Evolutionary conservation across 73 alveolate species (phyloP), one percentile per base, ranked within the genome.

Genomic region (Symbiodinium natans): DNA sequence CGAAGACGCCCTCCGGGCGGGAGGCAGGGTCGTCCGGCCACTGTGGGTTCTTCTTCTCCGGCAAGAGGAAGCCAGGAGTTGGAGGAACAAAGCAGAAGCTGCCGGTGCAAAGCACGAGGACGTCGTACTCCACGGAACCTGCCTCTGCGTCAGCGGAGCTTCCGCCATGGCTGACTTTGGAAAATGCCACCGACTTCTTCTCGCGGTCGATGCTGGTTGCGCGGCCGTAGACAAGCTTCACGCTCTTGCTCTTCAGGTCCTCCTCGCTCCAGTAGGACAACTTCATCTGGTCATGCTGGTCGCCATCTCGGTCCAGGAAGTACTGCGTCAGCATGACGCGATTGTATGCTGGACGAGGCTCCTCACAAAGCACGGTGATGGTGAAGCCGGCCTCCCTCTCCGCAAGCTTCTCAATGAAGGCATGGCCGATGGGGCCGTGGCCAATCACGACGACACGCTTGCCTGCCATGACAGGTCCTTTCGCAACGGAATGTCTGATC

Each of bases 11-110:
- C 84, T 87, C 94, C 2, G 85, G 94, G 34, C 94, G 39, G 41
- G 85, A 56, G 8, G 94, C 94, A 2, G 94, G 94, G 42, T 87
- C 94, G 36, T 87, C 94, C 52, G 94, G 94, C 94, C 94, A 87
- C 11, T 54, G 29, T 41, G 39, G 31, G 75, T 87, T 87, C 84
- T 87, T 87, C 94, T 87, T 87, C 5, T 87, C 94, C 15, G 94
- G 94, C 63, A 87, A 52, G 13, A n/a, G 27, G 54, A 87, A 27
- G 82, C 94, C 94, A 3, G 94, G 94, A 34, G 39, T 63, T 11
- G 98, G 98, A 1, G 98, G 98, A 15, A 92, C 98, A 42, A 92
- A 92, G 90, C 88, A 73, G 59, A 92, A 92, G 77, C 83, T 41
- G 40, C 98, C 98, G 5, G 98, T 92, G 82, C 83, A 46, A 38